These are phyloP conservation scores for Planoprotostelium fungivorum DNA, from an alignment of 78 protist genomes.

Conservation along the genomic window DNA sequence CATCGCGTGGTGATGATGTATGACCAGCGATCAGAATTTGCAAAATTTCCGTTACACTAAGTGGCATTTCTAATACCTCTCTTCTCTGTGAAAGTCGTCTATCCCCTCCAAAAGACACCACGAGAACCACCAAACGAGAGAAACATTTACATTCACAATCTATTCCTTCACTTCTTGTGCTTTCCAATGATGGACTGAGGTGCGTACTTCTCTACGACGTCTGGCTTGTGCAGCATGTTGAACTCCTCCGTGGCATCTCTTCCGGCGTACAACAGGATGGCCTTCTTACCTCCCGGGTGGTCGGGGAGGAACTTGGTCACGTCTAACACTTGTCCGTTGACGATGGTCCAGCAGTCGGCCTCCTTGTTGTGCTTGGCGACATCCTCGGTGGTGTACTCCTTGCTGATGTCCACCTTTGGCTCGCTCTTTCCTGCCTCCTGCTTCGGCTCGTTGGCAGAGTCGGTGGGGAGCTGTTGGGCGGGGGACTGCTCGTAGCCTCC, in stretches of 20 bases:
- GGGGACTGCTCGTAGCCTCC: not conserved
- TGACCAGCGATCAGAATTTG: too few relatives aligned
- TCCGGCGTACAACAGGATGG: slow-evolving; percentile 13
- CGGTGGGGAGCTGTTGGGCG: not conserved
- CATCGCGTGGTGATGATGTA: too few relatives aligned
- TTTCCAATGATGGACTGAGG: not conserved
- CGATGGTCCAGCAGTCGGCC: slow-evolving; percentile 76
- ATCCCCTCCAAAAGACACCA: too few relatives aligned
- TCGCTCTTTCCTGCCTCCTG: not conserved
- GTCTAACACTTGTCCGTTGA: slow-evolving; percentile 60
- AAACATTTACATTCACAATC: too few relatives aligned
- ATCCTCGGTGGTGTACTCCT: slow-evolving; percentile 59
- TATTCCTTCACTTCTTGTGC: slow-evolving; percentile 1
- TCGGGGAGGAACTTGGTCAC: slow-evolving; percentile 68
- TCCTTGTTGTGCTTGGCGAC: slow-evolving; percentile 74
- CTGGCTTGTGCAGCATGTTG: not conserved
- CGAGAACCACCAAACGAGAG: too few relatives aligned
- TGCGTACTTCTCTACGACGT: not conserved
- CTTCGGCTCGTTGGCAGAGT: not conserved
- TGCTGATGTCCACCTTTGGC: not conserved
- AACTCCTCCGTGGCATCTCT: slow-evolving; percentile 60
- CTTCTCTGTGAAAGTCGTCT: too few relatives aligned
- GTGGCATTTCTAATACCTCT: too few relatives aligned
- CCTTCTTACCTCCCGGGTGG: slow-evolving; percentile 67
- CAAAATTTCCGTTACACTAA: too few relatives aligned